Evolutionary conservation across 2,329 filamentous ascomycete species (phyloP), one percentile per base, ranked within the genome.

Genomic region (Dactylellina drechsleri): DNA sequence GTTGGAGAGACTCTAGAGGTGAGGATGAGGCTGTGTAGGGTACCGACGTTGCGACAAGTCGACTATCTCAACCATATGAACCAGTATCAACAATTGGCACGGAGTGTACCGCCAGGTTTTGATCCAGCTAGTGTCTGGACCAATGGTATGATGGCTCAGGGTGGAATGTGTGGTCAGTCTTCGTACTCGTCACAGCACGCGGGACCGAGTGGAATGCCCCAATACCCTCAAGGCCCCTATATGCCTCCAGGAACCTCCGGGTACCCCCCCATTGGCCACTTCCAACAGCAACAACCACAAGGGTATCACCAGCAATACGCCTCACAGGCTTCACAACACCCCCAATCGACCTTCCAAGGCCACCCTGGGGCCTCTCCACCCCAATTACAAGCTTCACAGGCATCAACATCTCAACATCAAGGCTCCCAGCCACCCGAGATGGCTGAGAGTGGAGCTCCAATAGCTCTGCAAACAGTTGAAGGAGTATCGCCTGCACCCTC

Each of bases 1-100:
- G 86, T 90, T 73, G 91, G 90, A 78, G 93, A 98, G 82, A 98
- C 92, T 0, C 84, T 99, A 72, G 95, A 99, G 83, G 94, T 99
- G 77, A 96, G 91, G 81, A 85, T 99, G 76, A 93, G 92, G 80
- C 85, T 99, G 67, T 90, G 93, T 1, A 90, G 90, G 15, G 90
- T 97, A 41, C 86, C 89, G 16, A 91, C 87, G 61, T 86, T 84
- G 52, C 81, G 82, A 20, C 82, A 80, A 53, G 77, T 76, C n/a
- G 78, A 80, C 47, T 80, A 78, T 54, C 73, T 80, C 56, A 77
- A 78, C 50, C 72, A 76, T 20, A 76, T 76, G 72, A 76, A 71
- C 26, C 72, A 76, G 20, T 71, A 68, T 28, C 64, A 60, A 5
- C 66, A 70, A 20, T 56, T 76, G 4, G 23, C 72, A 10, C 58